A percentile compares a stretch with the other conserved stretches of the same genome.
Evolutionary conservation across 169 alveolate genomes (phyloP).

Genomic region (Plasmodium cynomolgi): DNA sequence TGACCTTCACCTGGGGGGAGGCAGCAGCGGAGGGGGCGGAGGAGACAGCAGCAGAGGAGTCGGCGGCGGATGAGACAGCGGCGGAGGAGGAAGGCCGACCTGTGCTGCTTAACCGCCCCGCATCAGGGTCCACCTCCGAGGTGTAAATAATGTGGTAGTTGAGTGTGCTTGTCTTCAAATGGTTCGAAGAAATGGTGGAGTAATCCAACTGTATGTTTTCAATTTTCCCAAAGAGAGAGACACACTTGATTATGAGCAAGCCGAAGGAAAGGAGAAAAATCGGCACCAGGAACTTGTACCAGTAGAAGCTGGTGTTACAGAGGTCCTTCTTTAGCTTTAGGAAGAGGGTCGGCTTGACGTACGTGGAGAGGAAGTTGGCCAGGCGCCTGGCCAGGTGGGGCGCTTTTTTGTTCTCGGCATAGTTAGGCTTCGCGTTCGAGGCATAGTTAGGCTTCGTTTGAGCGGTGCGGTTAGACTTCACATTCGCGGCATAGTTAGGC

Average conservation of each 20-base stretch:
- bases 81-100: neutral
- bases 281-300: conserved; percentile 64
- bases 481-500: neutral
- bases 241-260: conserved; percentile 50
- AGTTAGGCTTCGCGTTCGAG: neutral
- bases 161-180: conserved; percentile 15
- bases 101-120: neutral
- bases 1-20: neutral
- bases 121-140: neutral
- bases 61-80: too few species aligned
- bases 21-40: too few species aligned
- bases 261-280: conserved; percentile 46
- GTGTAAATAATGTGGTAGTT: conserved; percentile 48
- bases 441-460: too few species aligned
- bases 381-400: neutral
- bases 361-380: conserved; percentile 2
- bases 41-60: too few species aligned
- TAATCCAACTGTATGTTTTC: conserved; percentile 30
- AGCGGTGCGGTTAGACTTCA: too few species aligned
- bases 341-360: conserved; percentile 29
- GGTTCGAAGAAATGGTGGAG: conserved; percentile 19
- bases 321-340: conserved; percentile 45
- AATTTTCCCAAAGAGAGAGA: conserved; percentile 37
- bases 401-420: neutral
- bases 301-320: conserved; percentile 28